Conservation (phyloP, 768 basidiomycete species). For the Lactifluus rugatus region DNA sequence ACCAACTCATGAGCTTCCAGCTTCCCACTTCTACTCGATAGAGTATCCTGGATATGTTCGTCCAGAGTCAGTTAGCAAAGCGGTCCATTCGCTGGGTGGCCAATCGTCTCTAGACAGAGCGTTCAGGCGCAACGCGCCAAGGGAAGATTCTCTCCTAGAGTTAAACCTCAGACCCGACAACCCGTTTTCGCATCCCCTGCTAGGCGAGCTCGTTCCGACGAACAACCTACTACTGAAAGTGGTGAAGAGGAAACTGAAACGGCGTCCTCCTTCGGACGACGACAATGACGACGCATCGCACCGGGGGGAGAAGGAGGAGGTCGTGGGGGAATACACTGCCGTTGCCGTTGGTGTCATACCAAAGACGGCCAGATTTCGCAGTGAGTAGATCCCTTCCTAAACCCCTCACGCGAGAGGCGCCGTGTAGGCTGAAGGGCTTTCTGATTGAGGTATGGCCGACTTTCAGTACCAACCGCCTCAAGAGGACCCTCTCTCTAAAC, state of each 20-base stretch:
- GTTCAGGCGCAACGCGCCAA: conserved; percentile 61
- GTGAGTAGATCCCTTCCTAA: conserved; percentile 36
- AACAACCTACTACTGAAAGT: conserved; percentile 82
- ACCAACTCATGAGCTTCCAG: conserved; percentile 39
- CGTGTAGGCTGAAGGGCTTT: neutral
- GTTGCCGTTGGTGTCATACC: conserved; percentile 65
- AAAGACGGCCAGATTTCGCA: conserved; percentile 83
- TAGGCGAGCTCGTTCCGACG: conserved; percentile 67
- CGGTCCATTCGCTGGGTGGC: conserved; percentile 59
- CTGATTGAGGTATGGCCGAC: conserved; percentile 74
- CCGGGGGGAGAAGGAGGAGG: conserved; percentile 1
- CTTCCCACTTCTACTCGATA: conserved; percentile 61
- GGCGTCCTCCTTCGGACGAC: conserved; percentile 7
- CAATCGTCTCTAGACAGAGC: conserved; percentile 61
- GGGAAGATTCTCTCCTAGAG: conserved; percentile 60
- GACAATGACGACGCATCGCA: conserved; percentile 18
- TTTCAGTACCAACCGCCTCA: conserved; percentile 77
- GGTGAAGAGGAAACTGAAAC: conserved; percentile 58
- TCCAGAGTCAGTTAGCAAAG: conserved; percentile 47
- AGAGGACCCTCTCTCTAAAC: conserved; percentile 56
- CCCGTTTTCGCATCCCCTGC: conserved; percentile 74
- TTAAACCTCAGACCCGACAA: conserved; percentile 65
- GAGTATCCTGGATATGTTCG: conserved; percentile 88
- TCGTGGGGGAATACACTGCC: conserved; percentile 61
- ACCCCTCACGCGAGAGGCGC: neutral